Base-by-base conservation (phyloP, 768 basidiomycete genomes). In the Dioszegia crocea region DNA sequence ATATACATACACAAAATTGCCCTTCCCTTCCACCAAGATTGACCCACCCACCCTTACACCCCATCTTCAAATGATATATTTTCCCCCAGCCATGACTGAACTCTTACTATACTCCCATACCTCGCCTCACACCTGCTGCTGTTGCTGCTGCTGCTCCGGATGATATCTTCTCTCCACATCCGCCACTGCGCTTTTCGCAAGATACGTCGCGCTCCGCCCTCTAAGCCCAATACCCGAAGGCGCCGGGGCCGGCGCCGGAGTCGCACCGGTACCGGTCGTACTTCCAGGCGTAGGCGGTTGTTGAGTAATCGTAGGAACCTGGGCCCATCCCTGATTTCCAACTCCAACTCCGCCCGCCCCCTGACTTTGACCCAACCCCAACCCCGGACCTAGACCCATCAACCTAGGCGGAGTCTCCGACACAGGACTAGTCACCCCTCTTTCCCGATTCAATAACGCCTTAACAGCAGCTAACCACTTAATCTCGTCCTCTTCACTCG, bases 401-500 rank as follows among this genome's bases (percentile, higher is more conserved):
- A 53, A 38, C 38, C 57, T 58, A 14, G 64, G 30, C 8, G 62
- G 48, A 33, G 31, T 58, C 21, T 36, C 27, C 39, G 46, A 29
- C 21, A 47, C 46, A 4, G 39, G 51, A 47, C 29, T 49, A 24
- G 31, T 48, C 24, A 45, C 55, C 38, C 60, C 17, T 61, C 65
- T 40, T 73, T 88, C 87, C 41, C 74, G 61, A 48, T 71, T 72
- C 62, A 98, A 87, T 72, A 99, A 82, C 60, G 91, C 91, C 50
- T 91, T 86, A 38, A 98, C 84, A 10, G 94, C 91, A 50, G 92
- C 91, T 46, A 99, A 80, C 96, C 96, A 99, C 77, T 88, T 89
- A 76, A 98, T 93, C 79, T 98, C 96, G 67, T 98, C 94, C 68
- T 97, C 96, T 76, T 99, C 96, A 58, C 83, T 87, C 16, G 96